Percentiles rank a stretch among this genome's conserved stretches.
phyloP scores from a whole-genome alignment of 306 rosid species.

The Casuarina cunninghamiana region DNA sequence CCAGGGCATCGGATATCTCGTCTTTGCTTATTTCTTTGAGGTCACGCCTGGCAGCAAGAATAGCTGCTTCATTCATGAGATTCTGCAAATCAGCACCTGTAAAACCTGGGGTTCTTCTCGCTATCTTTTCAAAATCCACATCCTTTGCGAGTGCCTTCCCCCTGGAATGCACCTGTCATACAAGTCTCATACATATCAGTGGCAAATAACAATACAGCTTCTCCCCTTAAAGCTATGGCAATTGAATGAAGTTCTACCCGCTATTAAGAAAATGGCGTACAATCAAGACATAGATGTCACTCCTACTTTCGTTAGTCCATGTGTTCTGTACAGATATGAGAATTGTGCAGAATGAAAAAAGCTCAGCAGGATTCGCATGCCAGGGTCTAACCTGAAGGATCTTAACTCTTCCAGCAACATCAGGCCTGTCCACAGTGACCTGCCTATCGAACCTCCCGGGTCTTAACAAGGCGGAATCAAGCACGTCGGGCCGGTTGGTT shows the following conservation, averaged over 20 bases:
- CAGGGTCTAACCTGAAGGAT: conserved; percentile 76
- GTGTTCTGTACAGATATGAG: not conserved
- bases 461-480: conserved; percentile 80
- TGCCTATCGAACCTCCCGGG: conserved; percentile 96
- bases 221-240: not conserved
- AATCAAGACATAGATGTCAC: not conserved
- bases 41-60: conserved; percentile 98
- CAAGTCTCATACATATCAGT: not conserved
- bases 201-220: not conserved
- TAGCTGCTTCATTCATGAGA: conserved; percentile 98
- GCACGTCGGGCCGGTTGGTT: conserved; percentile 95
- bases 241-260: not conserved
- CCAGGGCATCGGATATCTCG: conserved; percentile 97
- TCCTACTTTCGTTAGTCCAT: not conserved
- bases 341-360: not conserved
- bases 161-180: conserved; percentile 74
- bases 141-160: conserved; percentile 91
- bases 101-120: conserved; percentile 97
- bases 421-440: conserved; percentile 97
- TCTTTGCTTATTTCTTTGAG: conserved; percentile 98
- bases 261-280: not conserved
- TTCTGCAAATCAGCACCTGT: conserved; percentile 81
- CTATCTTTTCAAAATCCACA: conserved; percentile 93
- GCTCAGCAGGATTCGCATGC: not conserved
- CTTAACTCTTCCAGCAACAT: conserved; percentile 95